Conservation (phyloP, 2,329 filamentous ascomycete genomes). For the Escovopsis weberi region DNA sequence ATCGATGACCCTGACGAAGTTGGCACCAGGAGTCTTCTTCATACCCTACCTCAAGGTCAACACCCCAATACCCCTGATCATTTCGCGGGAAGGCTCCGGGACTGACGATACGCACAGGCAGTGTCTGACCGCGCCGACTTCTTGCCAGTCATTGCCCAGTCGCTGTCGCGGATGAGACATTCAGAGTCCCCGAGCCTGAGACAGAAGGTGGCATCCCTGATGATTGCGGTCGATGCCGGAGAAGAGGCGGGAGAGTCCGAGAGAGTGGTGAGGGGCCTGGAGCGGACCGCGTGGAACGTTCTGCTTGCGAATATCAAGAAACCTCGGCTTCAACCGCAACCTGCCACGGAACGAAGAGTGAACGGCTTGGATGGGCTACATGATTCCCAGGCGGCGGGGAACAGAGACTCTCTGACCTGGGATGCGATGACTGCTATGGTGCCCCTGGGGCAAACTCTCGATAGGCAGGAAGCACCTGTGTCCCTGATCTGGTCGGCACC, state of each 20-base stretch:
- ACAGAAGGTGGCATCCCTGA: slow-evolving; percentile 12
- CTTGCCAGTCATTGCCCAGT: slow-evolving; percentile 16
- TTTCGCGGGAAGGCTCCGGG: not conserved
- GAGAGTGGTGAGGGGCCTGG: slow-evolving; percentile 5
- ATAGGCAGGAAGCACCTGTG: no score
- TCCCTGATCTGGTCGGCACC: no score
- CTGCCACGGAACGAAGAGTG: slow-evolving; percentile 7
- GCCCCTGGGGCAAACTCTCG: no score
- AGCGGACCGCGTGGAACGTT: slow-evolving; percentile 12
- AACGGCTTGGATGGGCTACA: not conserved
- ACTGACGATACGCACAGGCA: slow-evolving; percentile 9
- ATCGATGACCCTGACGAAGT: slow-evolving; percentile 11
- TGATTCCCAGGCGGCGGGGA: no score
- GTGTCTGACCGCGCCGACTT: slow-evolving; percentile 14
- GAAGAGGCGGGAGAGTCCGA: not conserved
- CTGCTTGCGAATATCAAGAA: slow-evolving; percentile 9
- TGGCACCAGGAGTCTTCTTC: slow-evolving; percentile 23
- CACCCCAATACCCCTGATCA: not conserved
- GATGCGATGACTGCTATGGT: no score
- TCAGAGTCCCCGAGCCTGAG: slow-evolving; percentile 21
- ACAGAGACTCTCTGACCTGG: no score
- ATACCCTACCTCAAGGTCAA: slow-evolving; percentile 21
- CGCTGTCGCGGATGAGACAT: slow-evolving; percentile 17
- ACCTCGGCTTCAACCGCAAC: slow-evolving; percentile 1
- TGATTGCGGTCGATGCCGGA: no score